Conservation (phyloP, 2,329 filamentous ascomycete species). For the Xylariaceae sp. region DNA sequence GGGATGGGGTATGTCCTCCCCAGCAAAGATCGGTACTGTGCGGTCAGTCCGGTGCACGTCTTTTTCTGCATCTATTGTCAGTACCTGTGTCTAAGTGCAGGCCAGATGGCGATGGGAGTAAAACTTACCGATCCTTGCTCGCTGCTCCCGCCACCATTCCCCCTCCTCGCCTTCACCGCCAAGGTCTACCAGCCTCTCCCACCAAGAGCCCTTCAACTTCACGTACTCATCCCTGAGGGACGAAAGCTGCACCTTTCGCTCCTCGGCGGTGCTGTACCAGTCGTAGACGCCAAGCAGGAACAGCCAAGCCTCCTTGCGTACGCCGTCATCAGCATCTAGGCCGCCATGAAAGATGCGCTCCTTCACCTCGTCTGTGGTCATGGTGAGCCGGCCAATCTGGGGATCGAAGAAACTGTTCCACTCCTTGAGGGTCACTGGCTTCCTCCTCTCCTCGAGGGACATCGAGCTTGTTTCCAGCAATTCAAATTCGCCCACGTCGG, state of each 20-base stretch:
- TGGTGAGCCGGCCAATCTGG: constrained; percentile 61
- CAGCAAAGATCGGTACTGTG: constrained; percentile 87
- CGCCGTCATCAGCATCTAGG: constrained; percentile 78
- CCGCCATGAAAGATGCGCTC: constrained; percentile 96
- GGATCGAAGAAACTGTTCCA: constrained; percentile 88
- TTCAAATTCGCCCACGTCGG: constrained; percentile 92
- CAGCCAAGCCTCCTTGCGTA: constrained; percentile 93
- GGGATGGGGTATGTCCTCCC: constrained; percentile 93
- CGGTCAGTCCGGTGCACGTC: constrained; percentile 97
- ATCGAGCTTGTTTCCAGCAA: constrained; percentile 72
- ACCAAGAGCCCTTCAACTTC: constrained; percentile 89
- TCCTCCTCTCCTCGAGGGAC: constrained; percentile 68
- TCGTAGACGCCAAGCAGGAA: constrained; percentile 87
- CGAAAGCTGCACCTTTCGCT: constrained; percentile 74
- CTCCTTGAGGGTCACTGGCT: constrained; percentile 70
- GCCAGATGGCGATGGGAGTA: constrained; percentile 3
- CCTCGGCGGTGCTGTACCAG: constrained; percentile 84
- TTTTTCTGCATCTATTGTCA: constrained; percentile 60
- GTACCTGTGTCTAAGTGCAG: constrained; percentile 6
- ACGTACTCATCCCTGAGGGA: constrained; percentile 90
- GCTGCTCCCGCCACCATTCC: constrained; percentile 97
- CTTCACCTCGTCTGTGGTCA: constrained; percentile 89
- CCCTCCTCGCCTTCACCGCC: constrained; percentile 71
- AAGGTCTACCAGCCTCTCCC: constrained; percentile 84
- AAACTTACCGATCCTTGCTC: constrained; percentile 76